A percentile compares a stretch with the other conserved stretches of the same genome.
Evolutionary conservation across 202 grass and related monocot species (phyloP).

Genomic region (Saccharum hybrid): DNA sequence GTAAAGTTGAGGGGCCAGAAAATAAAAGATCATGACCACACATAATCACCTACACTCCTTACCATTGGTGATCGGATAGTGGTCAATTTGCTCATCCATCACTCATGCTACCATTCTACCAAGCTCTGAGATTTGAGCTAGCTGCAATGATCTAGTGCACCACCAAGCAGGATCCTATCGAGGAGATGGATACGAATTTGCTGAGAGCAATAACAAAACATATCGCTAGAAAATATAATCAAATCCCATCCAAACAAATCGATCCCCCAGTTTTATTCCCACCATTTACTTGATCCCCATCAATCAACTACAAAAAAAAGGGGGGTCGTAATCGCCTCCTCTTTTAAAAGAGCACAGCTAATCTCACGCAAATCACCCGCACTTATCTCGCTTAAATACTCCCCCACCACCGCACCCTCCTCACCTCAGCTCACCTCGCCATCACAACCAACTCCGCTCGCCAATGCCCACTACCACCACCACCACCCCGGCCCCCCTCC

Average conservation of each 20-base stretch:
- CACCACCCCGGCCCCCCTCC: constrained; percentile 29
- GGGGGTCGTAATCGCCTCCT: background rate
- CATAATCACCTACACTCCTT: background rate
- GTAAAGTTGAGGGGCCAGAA: background rate
- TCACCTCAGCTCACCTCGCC: constrained; percentile 17
- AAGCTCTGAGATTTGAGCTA: constrained; percentile 1
- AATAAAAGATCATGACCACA: constrained; percentile 2
- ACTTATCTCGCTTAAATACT: constrained; percentile 56
- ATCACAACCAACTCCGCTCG: constrained; percentile 32
- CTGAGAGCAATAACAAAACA: constrained; percentile 11
- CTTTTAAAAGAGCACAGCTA: constrained; percentile 25
- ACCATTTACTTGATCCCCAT: constrained; percentile 11
- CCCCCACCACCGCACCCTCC: constrained; percentile 26
- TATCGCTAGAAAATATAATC: background rate
- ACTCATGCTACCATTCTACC: background rate
- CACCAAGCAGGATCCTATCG: background rate
- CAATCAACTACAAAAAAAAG: background rate
- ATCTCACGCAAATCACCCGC: constrained; percentile 54
- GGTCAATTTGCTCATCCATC: background rate
- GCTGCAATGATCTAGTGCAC: constrained; percentile 45
- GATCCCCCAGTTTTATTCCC: constrained; percentile 31
- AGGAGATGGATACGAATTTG: constrained; percentile 42
- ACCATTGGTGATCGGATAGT: background rate
- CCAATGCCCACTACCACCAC: constrained; percentile 39
- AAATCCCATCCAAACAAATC: constrained; percentile 37